Conservation (phyloP, 352 stramenopile species). For the Phytophthora lateralis region DNA sequence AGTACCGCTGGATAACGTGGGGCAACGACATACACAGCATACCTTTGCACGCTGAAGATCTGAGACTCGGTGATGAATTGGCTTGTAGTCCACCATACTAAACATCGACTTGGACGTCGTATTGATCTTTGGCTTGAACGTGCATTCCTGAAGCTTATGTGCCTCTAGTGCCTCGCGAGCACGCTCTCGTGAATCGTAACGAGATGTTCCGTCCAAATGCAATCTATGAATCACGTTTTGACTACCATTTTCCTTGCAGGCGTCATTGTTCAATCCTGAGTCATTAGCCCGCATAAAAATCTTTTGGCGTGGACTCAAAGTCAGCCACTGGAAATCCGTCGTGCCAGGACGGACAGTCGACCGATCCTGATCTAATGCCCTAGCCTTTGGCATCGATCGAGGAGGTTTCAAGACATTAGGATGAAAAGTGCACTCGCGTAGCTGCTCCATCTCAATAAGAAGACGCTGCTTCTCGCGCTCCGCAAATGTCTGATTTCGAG, state of each 20-base stretch:
- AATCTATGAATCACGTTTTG: conserved; percentile 60
- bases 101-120: conserved; percentile 44
- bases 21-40: background rate
- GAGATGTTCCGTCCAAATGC: conserved; percentile 59
- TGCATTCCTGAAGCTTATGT: conserved; percentile 59
- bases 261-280: background rate
- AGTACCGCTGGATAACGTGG: background rate
- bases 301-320: conserved; percentile 56
- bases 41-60: conserved; percentile 78
- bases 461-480: conserved; percentile 72
- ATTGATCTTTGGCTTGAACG: conserved; percentile 77
- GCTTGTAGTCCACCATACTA: conserved; percentile 55
- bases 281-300: conserved; percentile 5
- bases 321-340: conserved; percentile 63
- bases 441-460: conserved; percentile 53
- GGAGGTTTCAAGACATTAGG: conserved; percentile 47
- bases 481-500: conserved; percentile 58
- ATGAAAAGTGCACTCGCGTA: conserved; percentile 76
- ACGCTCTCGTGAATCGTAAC: conserved; percentile 63
- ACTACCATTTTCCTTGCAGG: conserved; percentile 10
- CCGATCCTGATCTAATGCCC: background rate
- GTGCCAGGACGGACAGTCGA: conserved; percentile 14
- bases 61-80: conserved; percentile 65
- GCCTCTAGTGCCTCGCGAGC: conserved; percentile 55
- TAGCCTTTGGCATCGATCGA: conserved; percentile 11